Evolutionary conservation across 2,329 filamentous ascomycete genomes (phyloP).

Genomic region (Biscogniauxia sp.): DNA sequence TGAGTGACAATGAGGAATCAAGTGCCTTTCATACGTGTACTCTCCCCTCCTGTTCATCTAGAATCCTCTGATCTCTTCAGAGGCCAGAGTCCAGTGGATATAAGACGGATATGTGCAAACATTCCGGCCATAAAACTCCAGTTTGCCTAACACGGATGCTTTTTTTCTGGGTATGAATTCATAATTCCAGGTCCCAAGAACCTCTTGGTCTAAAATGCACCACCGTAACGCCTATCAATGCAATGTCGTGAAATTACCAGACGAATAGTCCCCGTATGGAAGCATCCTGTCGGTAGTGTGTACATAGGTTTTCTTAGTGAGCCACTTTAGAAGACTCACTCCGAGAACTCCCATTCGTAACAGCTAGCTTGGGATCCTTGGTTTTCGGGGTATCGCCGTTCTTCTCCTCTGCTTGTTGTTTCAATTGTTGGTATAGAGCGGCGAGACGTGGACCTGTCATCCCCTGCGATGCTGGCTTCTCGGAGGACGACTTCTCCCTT

Average conservation of each 20-base stretch:
- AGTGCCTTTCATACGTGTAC: slow-evolving; percentile 3
- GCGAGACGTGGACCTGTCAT: slow-evolving; percentile 35
- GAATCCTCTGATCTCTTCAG: slow-evolving; percentile 6
- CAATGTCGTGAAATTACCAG: slow-evolving; percentile 21
- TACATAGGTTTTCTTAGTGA: slow-evolving; percentile 16
- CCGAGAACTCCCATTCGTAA: slow-evolving; percentile 27
- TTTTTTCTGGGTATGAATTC: slow-evolving; percentile 35
- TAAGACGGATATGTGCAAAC: slow-evolving; percentile 18
- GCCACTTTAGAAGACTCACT: slow-evolving; percentile 26
- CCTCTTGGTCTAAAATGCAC: slow-evolving; percentile 28
- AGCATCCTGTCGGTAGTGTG: slow-evolving; percentile 8
- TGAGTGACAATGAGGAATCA: background rate
- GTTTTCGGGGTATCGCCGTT: slow-evolving; percentile 23
- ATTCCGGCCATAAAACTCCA: slow-evolving; percentile 26
- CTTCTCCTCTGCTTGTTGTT: slow-evolving; percentile 27
- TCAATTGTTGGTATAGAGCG: slow-evolving; percentile 32
- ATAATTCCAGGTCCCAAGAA: slow-evolving; percentile 25
- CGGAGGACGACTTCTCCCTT: slow-evolving; percentile 21
- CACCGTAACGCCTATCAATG: slow-evolving; percentile 33
- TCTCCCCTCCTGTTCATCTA: slow-evolving; percentile 6
- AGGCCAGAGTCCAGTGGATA: slow-evolving; percentile 11
- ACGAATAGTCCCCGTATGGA: background rate
- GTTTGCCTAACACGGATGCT: slow-evolving; percentile 32
- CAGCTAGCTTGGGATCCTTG: slow-evolving; percentile 22
- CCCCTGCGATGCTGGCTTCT: slow-evolving; percentile 19